Base-by-base conservation (phyloP, 192 early-diverging fungal species). In the Phycomyces blakesleeanus region DNA sequence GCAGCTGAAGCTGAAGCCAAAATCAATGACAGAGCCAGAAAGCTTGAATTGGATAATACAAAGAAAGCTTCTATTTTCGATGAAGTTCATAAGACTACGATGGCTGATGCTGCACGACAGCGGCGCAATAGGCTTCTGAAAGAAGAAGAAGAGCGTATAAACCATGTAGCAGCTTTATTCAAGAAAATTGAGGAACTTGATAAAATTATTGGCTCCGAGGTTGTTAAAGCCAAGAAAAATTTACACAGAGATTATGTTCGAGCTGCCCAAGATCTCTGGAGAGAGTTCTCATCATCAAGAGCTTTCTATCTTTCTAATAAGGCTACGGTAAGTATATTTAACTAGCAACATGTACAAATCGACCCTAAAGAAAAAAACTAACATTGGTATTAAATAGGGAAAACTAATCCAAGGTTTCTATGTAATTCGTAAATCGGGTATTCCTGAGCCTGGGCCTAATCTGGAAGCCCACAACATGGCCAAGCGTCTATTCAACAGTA, bases 181-280 rank as follows among this genome's bases (percentile, higher is more conserved):
- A 29, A 49, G 5, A 54, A 64, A 24, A 15, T 61, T 24, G 16
- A 47, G 2, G 52, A 54, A 2, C 25, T 72, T 12, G 64, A 66
- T 12, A 29, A 20, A 7, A 11, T 27, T 3, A 20, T 61, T 10
- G 20, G 24, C 27, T 10, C 51, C 15, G 11, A 25, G 22, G 26
- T 65, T 29, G 34, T 57, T 0, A 29, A 40, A 10, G 40, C 59
- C 8, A 64, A 72, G 27, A 37, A 51, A 51, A 20, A 26, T 0
- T n/a, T 62, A 2, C 53, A 66, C 24, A 57, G 63, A 40, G 58
- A 66, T 25, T 72, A 61, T 40, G 63, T 75, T 42, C 53, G 58
- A 39, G 29, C 26, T 20, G 61, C 67, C 0, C 59, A 66, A 25
- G 50, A 50, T 3, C 42, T 69, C 5, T 75, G 73, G 73, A 63